Evolutionary conservation across 2,329 filamentous ascomycete genomes (phyloP).

Genomic region (Ophiognomonia clavigignenti-juglandacearum): DNA sequence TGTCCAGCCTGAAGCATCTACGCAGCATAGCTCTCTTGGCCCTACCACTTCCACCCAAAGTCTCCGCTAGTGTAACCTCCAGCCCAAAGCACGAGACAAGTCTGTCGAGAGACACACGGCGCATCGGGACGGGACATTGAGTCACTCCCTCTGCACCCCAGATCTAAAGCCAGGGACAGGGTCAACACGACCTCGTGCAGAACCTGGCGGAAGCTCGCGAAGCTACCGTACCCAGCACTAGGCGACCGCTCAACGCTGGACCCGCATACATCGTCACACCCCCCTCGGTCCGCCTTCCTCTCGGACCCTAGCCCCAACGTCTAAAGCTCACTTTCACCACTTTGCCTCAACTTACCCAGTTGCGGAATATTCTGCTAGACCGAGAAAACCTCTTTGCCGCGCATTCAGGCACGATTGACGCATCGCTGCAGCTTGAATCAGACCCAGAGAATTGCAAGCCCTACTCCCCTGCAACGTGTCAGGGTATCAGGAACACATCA

Average conservation of each 20-base stretch:
- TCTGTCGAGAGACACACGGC: slow-evolving; percentile 11
- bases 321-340: slow-evolving; percentile 2
- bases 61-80: slow-evolving; percentile 15
- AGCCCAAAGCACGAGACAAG: slow-evolving; percentile 11
- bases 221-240: slow-evolving; percentile 21
- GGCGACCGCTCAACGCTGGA: slow-evolving; percentile 24
- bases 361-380: slow-evolving; percentile 27
- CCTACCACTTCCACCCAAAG: slow-evolving; percentile 10
- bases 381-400: slow-evolving; percentile 25
- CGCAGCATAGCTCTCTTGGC: slow-evolving; percentile 5
- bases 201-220: slow-evolving; percentile 23
- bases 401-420: slow-evolving; percentile 41
- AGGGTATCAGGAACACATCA: slow-evolving; percentile 50
- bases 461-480: slow-evolving; percentile 56
- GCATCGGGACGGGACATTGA: slow-evolving; percentile 13
- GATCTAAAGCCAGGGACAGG: slow-evolving; percentile 8
- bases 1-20: not conserved
- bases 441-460: slow-evolving; percentile 44
- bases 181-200: slow-evolving; percentile 21
- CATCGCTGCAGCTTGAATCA: slow-evolving; percentile 50
- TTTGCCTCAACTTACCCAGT: slow-evolving; percentile 14
- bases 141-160: not conserved
- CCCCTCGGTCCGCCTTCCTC: slow-evolving; percentile 20
- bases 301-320: slow-evolving; percentile 3
- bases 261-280: slow-evolving; percentile 31